Evolutionary conservation across 805 yeast genomes (phyloP), one percentile per base, ranked within the genome.

Genomic region (Jamesozyma jinghongensis): DNA sequence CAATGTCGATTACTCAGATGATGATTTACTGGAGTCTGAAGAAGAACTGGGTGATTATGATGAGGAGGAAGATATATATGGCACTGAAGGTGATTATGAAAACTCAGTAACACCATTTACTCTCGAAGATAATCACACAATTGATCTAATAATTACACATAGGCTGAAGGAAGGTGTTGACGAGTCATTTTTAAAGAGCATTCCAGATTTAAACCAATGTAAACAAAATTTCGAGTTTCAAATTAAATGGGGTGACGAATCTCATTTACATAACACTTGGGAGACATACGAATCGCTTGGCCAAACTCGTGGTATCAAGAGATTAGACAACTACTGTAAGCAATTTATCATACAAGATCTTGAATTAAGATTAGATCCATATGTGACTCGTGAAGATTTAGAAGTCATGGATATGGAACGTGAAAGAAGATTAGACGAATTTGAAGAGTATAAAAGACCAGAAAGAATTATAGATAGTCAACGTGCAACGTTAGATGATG

Each of bases 231-330:
- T 69, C 53, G 75, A 73, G 49, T 71, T 75, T 37, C 65, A 76
- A 50, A 73, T 92, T 51, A 92, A 92, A 65, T 92, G 99, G 98
- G 70, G 74, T 16, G 85, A 75, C 40, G 70, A 77, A 46, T 84
- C 97, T 12, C 97, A 92, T 65, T 69, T 92, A 46, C 99, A 92
- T 64, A 92, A 90, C 61, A 81, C 95, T 0, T 92, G 97, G 97
- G 95, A 88, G 58, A 59, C 74, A 2, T 87, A 81, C 63, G 64
- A 62, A 11, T 60, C 64, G 3, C 55, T 80, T 38, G 73, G 72
- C 35, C 50, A 50, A 22, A 46, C 69, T 46, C 80, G 80, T 57
- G 98, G 99, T 33, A 69, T 75, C 50, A 85, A 94, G 59, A 80
- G 81, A 50, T 74, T 92, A 17, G 97, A 90, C 45, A 92, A 92